Conservation (phyloP, 2,329 filamentous ascomycete species). For the Alternaria brassicicola region DNA sequence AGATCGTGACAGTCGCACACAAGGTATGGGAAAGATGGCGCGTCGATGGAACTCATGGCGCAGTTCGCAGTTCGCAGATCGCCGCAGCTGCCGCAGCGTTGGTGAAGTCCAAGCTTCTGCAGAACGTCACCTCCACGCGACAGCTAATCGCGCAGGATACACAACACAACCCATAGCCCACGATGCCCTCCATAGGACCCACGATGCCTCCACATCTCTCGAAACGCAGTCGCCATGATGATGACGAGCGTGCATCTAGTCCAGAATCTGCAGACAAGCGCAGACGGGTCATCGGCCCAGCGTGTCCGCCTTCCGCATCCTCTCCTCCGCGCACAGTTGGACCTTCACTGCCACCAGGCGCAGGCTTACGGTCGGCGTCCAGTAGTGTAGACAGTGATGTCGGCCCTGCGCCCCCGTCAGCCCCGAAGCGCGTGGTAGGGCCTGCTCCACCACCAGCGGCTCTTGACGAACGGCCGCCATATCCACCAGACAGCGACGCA, state of each 20-base stretch:
- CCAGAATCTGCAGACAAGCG: conserved; percentile 57
- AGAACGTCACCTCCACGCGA: conserved; percentile 19
- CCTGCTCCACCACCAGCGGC: conserved; percentile 60
- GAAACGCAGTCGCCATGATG: conserved; percentile 57
- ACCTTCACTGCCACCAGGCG: conserved; percentile 58
- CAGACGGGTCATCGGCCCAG: conserved; percentile 61
- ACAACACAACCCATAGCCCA: conserved; percentile 31
- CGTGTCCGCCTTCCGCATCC: conserved; percentile 55
- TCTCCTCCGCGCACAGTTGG: conserved; percentile 53
- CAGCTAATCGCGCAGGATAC: not conserved
- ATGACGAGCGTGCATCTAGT: conserved; percentile 49
- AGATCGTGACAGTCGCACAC: not conserved
- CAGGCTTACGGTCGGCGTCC: conserved; percentile 40
- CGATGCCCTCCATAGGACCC: conserved; percentile 73
- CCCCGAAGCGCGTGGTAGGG: conserved; percentile 55
- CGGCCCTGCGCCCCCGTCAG: conserved; percentile 52
- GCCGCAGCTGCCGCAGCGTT: conserved; percentile 20
- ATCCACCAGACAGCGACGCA: conserved; percentile 43
- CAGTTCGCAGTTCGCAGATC: conserved; percentile 20
- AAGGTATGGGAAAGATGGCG: not conserved
- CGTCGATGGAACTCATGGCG: conserved; percentile 21
- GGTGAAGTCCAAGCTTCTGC: conserved; percentile 31
- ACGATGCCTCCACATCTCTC: conserved; percentile 70
- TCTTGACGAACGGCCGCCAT: conserved; percentile 54
- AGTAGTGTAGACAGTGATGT: conserved; percentile 37